Evolutionary conservation across 73 alveolate species (phyloP).

Genomic region (Paramecium caudatum): DNA sequence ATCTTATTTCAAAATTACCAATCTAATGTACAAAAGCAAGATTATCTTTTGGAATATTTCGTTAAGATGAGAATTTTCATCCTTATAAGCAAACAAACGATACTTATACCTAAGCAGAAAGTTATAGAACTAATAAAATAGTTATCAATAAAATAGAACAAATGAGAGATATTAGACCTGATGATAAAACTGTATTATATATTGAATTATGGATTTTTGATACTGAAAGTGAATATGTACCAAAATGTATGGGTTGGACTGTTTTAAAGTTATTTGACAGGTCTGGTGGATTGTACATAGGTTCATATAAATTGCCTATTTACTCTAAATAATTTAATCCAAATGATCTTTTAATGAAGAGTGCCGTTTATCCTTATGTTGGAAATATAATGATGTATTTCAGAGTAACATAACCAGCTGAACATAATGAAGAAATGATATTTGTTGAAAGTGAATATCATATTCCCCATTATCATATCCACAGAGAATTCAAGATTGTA

Average conservation of each 20-base stretch:
- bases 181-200: constrained; percentile 18
- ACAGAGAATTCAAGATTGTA: constrained; percentile 19
- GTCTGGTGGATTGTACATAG: background rate
- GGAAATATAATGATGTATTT: constrained; percentile 31
- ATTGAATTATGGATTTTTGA: constrained; percentile 56
- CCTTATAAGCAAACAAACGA: constrained; percentile 34
- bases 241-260: constrained; percentile 14
- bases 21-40: background rate
- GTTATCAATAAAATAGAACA: constrained; percentile 2
- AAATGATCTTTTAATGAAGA: background rate
- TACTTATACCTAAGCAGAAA: constrained; percentile 6
- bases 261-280: constrained; percentile 39
- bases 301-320: constrained; percentile 34
- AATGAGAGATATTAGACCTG: constrained; percentile 53
- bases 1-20: constrained; percentile 12
- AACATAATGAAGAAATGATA: constrained; percentile 10
- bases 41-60: constrained; percentile 35
- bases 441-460: constrained; percentile 30
- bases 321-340: constrained; percentile 14
- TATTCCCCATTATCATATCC: constrained; percentile 55
- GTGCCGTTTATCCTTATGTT: constrained; percentile 24
- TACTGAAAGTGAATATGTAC: background rate
- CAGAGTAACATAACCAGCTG: background rate
- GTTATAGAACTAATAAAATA: constrained; percentile 38
- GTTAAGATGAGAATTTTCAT: constrained; percentile 35